Evolutionary conservation across 345 rosid species (phyloP), one percentile per base, ranked within the genome.

Genomic region (Eucalyptus guilfoylei): DNA sequence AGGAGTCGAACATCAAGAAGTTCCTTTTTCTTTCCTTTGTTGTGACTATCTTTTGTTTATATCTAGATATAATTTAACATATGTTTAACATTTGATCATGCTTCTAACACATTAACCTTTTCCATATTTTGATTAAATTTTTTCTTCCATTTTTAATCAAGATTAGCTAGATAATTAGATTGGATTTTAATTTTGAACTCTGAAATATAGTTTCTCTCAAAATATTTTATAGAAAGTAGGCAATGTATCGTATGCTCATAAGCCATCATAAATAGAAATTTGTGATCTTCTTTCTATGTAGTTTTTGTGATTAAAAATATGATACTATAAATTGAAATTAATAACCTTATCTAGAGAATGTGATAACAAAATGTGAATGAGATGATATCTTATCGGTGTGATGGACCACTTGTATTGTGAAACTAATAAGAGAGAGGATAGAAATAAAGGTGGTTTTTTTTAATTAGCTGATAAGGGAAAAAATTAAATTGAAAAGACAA

Each of bases 1-100:
- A 55, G 30, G 62, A 55, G 62, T 55, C 3, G 1, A 55, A 26
- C 1, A 55, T 0, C 3, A 0, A 55, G 62, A 24, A 55, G 62
- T 55, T 55, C 62, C 62, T 2, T 55, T 55, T 55, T 24, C 30
- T 24, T 23, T 23, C 62, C 3, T 24, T 55, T 7, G 24, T 4
- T 55, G 62, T 10, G 62, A 23, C 30, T 5, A 24, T 55, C 62
- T 23, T 55, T 55, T 55, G 62, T 24, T 24, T 55, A 2, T 24
- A 24, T 55, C 62, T 55, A 55, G 6, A 55, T 55, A 10, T 55
- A 23, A 55, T 55, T 10, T 4, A 55, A 55, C 6, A 55, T 55
- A 24, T 24, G 30, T 55, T 55, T 55, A 24, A 55, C 2, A 23
- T 55, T 55, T 55, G 13, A 2, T 55, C 30, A 55, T 55, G 14